phyloP scores from a whole-genome alignment of 306 rosid species.

The Arachis hypogaea region DNA sequence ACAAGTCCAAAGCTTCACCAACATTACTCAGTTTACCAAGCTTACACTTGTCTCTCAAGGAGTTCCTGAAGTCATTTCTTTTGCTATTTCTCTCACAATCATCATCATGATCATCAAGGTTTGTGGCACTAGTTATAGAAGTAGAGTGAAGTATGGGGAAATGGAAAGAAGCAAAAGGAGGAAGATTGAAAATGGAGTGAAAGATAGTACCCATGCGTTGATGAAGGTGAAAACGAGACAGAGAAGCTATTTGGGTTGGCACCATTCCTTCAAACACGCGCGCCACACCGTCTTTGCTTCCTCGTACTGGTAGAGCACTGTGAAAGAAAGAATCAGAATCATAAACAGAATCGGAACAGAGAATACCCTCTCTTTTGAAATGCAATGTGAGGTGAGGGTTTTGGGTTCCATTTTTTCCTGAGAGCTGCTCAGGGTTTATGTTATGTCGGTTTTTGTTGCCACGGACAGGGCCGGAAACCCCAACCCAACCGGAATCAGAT shows the following conservation, averaged over 20 bases:
- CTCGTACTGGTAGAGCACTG: not conserved
- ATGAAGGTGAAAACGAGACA: not conserved
- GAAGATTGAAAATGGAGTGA: not conserved
- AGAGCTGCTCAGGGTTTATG: not conserved
- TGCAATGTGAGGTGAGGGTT: not conserved
- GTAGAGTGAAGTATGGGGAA: constrained; percentile 1
- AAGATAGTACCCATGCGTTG: constrained; percentile 16
- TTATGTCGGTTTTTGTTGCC: too few species aligned
- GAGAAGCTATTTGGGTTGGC: not conserved
- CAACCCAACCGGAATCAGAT: too few species aligned
- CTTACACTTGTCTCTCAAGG: constrained; percentile 36
- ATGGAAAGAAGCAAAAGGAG: constrained; percentile 1
- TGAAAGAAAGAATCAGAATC: not conserved
- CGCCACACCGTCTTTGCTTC: not conserved
- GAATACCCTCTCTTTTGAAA: not conserved
- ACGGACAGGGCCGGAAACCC: too few species aligned
- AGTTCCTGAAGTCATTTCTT: constrained; percentile 33
- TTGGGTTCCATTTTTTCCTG: not conserved
- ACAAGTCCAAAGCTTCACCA: constrained; percentile 38
- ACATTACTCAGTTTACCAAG: constrained; percentile 28
- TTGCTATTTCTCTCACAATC: not conserved
- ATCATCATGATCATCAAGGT: not conserved
- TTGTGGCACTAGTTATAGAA: not conserved
- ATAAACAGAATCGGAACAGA: not conserved
- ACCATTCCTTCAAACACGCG: constrained; percentile 11